Base-by-base conservation (phyloP, 2,329 filamentous ascomycete species). In the Aspergillus sp. region DNA sequence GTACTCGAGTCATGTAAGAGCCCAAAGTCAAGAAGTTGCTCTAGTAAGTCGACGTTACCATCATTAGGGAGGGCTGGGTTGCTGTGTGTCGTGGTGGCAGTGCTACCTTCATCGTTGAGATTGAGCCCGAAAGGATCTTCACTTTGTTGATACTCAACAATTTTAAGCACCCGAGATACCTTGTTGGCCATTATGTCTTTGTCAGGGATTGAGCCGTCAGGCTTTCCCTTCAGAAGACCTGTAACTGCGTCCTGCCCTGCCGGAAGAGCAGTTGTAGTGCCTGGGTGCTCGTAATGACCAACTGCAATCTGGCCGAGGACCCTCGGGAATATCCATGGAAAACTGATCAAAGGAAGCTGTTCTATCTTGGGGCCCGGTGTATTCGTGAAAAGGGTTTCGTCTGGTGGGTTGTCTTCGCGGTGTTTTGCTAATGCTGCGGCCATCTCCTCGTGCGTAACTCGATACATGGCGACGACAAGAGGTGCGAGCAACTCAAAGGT, bases 401-500 rank as follows among this genome's bases (percentile, higher is more conserved):
- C 59, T 4, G 48, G 36, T 7, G 47, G 58, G 41, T 65, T 60
- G 2, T 64, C 60, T n/a, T 70, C 56, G 2, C 71, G 70, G 36
- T 78, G 78, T 64, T 86, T 82, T 18, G 78, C 72, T 4, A 88
- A 72, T 0, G 87, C 87, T 26, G 80, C 76, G 15, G 81, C 79
- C 32, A 90, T 81, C 68, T 96, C 87, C 52, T 88, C 80, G 38
- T 87, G 85, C 0, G 93, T 96, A 24, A 96, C 84, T 18, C 80
- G 85, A 73, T 99, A 99, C 86, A 96, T 95, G 45, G 92, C 93
- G 1, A 89, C 88, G 7, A 93, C 85, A 66, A 97, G 90, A 0
- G 84, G 87, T 3, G 84, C 86, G 1, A 97, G 71, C 8, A 79
- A 74, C 1, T 82, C 74, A 42, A 85, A 82, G 1, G 86, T 81